Percentiles rank a stretch among this genome's conserved stretches.
phyloP scores from a whole-genome alignment of 2,329 filamentous ascomycete species.

The Bipolaris zeicola region DNA sequence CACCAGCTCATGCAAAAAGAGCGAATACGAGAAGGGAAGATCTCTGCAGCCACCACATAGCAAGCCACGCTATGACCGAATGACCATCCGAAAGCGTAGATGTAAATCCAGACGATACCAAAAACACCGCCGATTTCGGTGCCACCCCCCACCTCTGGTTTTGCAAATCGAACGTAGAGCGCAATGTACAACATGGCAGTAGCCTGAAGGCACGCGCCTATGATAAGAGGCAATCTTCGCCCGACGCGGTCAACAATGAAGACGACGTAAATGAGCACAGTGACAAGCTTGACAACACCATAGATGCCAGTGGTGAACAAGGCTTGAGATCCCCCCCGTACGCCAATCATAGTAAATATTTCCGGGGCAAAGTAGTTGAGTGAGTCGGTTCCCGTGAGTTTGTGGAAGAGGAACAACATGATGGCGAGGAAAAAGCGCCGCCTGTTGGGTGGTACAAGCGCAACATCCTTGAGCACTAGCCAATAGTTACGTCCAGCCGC shows the following conservation, averaged over 20 bases:
- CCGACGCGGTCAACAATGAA: background rate
- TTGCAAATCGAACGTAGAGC: background rate
- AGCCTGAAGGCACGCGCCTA: background rate
- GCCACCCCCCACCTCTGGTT: background rate
- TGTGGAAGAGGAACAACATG: background rate
- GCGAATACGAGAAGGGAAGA: background rate
- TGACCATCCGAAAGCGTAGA: background rate
- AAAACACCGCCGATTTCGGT: background rate
- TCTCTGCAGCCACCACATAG: background rate
- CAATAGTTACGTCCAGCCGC: background rate
- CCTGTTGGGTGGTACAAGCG: background rate
- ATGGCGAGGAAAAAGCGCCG: background rate
- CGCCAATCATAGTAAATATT: background rate
- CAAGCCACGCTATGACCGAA: background rate
- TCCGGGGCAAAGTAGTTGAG: background rate
- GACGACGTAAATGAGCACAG: background rate
- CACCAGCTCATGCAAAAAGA: conserved; percentile 1
- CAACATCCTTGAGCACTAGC: background rate
- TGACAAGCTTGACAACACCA: background rate
- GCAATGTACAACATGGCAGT: background rate
- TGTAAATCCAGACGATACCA: background rate
- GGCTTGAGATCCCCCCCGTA: background rate
- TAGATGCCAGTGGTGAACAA: background rate
- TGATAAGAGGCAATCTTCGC: background rate
- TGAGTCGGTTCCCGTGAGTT: background rate